Evolutionary conservation across 441 rosid genomes (phyloP).

Genomic region (Aquilaria agallochum): DNA sequence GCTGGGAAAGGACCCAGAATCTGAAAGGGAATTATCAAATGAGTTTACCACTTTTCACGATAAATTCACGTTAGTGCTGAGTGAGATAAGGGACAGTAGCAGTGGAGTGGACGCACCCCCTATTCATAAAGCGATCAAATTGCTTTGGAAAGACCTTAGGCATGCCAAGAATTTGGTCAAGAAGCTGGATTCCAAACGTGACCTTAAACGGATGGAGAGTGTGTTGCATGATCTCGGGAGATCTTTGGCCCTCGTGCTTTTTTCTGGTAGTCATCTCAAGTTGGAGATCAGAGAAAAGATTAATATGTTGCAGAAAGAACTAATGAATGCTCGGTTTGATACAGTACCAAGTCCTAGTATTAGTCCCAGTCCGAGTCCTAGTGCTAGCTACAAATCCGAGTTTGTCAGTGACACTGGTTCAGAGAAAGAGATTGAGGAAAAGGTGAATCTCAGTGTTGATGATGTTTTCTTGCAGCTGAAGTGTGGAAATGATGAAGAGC

Average conservation of each 20-base stretch:
- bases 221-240: constrained; percentile 56
- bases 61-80: constrained; percentile 42
- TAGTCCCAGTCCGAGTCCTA: constrained; percentile 20
- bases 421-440: constrained; percentile 42
- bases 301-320: constrained; percentile 39
- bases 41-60: constrained; percentile 40
- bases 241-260: constrained; percentile 65
- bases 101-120: constrained; percentile 34
- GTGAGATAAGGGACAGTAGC: constrained; percentile 24
- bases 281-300: constrained; percentile 37
- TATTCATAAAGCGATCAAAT: constrained; percentile 40
- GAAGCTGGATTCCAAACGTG: constrained; percentile 23
- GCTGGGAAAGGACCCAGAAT: constrained; percentile 28
- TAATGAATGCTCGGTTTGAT: constrained; percentile 45
- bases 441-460: constrained; percentile 27
- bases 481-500: constrained; percentile 46
- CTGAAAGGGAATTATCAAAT: constrained; percentile 29
- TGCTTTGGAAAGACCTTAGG: constrained; percentile 36
- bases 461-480: constrained; percentile 53
- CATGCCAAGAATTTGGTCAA: constrained; percentile 35
- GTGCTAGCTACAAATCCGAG: constrained; percentile 25
- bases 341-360: constrained; percentile 20
- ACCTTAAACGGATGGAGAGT: constrained; percentile 31
- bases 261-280: constrained; percentile 39
- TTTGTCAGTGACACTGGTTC: constrained; percentile 35